phyloP scores from a whole-genome alignment of 2,329 filamentous ascomycete genomes.

The Albophoma yamanashiensis region DNA sequence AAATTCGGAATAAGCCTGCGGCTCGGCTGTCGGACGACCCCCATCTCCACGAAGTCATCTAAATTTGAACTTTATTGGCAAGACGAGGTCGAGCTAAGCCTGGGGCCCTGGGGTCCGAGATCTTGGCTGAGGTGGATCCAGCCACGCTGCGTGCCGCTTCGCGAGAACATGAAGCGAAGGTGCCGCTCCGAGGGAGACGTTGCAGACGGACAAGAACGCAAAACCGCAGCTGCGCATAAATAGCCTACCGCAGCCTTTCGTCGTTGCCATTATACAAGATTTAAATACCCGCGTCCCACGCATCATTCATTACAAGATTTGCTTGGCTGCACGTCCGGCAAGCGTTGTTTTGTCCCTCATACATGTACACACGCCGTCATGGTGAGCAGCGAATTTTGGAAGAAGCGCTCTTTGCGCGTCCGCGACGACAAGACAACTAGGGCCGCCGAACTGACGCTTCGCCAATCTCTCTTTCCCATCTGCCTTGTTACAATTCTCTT shows the following conservation, averaged over 20 bases:
- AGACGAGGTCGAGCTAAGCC: neutral
- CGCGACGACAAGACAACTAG: constrained; percentile 28
- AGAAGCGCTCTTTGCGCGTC: constrained; percentile 32
- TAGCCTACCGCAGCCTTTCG: neutral
- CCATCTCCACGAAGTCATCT: neutral
- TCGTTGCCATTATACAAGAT: neutral
- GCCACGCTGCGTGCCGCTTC: neutral
- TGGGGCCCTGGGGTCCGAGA: neutral
- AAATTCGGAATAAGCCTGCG: neutral
- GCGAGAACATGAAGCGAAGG: neutral
- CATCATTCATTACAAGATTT: neutral
- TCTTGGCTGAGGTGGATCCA: neutral
- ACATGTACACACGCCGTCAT: constrained; percentile 14
- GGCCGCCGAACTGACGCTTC: constrained; percentile 48
- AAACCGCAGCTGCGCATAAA: neutral
- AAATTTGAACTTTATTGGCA: neutral
- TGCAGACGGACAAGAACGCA: neutral
- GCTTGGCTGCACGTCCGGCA: neutral
- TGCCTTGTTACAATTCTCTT: constrained; percentile 39
- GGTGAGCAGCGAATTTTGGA: constrained; percentile 33
- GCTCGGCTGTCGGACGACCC: neutral
- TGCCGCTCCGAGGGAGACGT: neutral
- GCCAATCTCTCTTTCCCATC: constrained; percentile 57
- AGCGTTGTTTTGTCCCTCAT: no score
- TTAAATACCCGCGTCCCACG: neutral